Conservation (phyloP, 2,329 filamentous ascomycete genomes). For the Trichoderma simmonsii region DNA sequence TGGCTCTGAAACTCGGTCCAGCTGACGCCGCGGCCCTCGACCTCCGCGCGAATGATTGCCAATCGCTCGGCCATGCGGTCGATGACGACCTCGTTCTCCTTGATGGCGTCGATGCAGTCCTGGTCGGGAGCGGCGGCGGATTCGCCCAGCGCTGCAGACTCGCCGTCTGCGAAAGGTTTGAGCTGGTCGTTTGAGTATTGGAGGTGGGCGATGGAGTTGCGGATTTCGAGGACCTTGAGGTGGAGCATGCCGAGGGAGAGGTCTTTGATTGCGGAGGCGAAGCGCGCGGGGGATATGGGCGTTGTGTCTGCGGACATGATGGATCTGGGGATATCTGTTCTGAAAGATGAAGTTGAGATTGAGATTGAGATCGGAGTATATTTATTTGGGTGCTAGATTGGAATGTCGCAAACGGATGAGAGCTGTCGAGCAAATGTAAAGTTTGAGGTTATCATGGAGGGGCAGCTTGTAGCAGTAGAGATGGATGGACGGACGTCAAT, state of each 20-base stretch:
- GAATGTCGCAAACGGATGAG: not conserved
- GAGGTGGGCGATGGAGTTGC: conserved; percentile 71
- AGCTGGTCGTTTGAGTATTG: conserved; percentile 72
- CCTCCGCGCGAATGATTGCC: conserved; percentile 60
- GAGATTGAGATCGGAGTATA: not conserved
- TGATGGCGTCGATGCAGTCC: conserved; percentile 71
- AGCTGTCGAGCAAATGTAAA: not conserved
- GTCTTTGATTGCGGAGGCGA: conserved; percentile 64
- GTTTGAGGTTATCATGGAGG: conserved; percentile 16
- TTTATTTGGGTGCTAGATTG: not conserved
- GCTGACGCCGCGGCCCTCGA: conserved; percentile 54
- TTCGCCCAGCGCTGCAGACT: conserved; percentile 31
- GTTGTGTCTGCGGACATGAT: conserved; percentile 63
- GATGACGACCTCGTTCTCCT: conserved; percentile 69
- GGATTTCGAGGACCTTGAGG: conserved; percentile 72
- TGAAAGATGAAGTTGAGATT: too few relatives aligned
- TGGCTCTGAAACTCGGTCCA: conserved; percentile 56
- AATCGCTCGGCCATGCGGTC: conserved; percentile 65
- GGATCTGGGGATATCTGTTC: too few relatives aligned
- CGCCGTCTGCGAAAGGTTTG: conserved; percentile 60
- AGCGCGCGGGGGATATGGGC: conserved; percentile 61
- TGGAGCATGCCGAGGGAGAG: conserved; percentile 66
- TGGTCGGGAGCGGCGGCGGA: conserved; percentile 47
- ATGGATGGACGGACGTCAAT: not conserved
- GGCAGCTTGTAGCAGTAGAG: not conserved